Percentiles rank a stretch among this genome's conserved stretches.
Conservation (phyloP, 1,284 basidiomycete species). For the Xerocomus minutiporus region DNA sequence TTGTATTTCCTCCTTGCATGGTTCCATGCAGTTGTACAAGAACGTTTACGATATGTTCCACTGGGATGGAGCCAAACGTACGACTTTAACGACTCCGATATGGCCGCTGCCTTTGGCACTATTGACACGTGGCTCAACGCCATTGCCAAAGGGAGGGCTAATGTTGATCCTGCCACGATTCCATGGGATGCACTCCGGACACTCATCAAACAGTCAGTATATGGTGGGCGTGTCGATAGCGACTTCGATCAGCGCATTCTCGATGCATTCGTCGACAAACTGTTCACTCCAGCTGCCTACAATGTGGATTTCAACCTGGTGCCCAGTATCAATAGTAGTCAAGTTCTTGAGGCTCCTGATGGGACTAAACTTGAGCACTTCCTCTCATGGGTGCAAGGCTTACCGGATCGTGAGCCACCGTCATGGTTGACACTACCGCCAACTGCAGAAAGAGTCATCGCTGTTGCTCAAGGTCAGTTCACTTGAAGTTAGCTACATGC, state of each 20-base stretch:
- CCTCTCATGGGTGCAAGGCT: constrained; percentile 77
- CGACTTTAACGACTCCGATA: constrained; percentile 97
- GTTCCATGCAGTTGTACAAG: constrained; percentile 97
- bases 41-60: constrained; percentile 90
- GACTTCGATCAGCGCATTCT: constrained; percentile 91
- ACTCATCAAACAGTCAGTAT: constrained; percentile 91
- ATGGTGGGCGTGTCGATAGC: constrained; percentile 90
- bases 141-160: constrained; percentile 81
- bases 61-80: constrained; percentile 94
- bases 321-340: constrained; percentile 53
- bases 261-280: constrained; percentile 84
- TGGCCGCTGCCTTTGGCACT: constrained; percentile 86
- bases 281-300: constrained; percentile 85
- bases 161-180: constrained; percentile 84
- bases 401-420: constrained; percentile 90
- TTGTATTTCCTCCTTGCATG: constrained; percentile 94
- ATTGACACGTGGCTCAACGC: constrained; percentile 86
- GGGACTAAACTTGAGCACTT: constrained; percentile 90
- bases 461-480: constrained; percentile 76
- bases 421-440: constrained; percentile 90
- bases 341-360: constrained; percentile 75
- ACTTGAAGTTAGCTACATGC: neutral
- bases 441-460: constrained; percentile 87
- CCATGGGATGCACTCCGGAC: constrained; percentile 91
- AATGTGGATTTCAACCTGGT: constrained; percentile 90